phyloP scores from a whole-genome alignment of 2,329 filamentous ascomycete genomes.

The Trichoderma koningii region DNA sequence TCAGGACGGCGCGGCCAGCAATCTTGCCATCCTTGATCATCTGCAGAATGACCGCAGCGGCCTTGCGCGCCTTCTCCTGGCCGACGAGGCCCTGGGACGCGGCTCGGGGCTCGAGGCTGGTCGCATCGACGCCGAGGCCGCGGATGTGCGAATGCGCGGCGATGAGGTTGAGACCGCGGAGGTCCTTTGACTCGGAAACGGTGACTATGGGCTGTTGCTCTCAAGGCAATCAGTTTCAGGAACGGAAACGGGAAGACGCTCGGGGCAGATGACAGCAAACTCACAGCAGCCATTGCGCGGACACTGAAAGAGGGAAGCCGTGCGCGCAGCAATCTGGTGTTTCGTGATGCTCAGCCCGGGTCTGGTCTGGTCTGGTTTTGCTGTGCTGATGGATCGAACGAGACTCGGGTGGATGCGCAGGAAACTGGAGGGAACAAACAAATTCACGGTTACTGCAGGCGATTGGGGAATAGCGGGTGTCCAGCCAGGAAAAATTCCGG shows the following conservation, averaged over 20 bases:
- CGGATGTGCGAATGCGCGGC: conserved; percentile 98
- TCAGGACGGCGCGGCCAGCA: conserved; percentile 89
- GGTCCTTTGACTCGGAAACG: conserved; percentile 92
- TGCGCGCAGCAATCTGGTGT: conserved; percentile 2
- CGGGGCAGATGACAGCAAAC: conserved; percentile 35
- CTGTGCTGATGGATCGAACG: too few species aligned
- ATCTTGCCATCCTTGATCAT: conserved; percentile 99
- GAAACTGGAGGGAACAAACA: conserved; percentile 6
- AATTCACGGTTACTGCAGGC: neutral
- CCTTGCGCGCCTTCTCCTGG: conserved; percentile 94
- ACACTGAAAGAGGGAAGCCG: conserved; percentile 15
- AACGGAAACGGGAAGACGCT: neutral
- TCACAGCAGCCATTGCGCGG: conserved; percentile 56
- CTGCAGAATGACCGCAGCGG: conserved; percentile 91
- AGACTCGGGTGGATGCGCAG: too few species aligned
- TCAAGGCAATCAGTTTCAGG: conserved; percentile 1
- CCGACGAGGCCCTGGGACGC: conserved; percentile 92
- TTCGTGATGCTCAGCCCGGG: too few species aligned
- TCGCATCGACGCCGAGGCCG: conserved; percentile 87
- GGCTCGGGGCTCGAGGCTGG: conserved; percentile 82
- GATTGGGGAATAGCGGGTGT: conserved; percentile 1
- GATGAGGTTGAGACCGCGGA: conserved; percentile 94
- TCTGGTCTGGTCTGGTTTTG: too few species aligned
- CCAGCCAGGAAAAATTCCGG: conserved; percentile 22
- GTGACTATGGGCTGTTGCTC: conserved; percentile 63